These are phyloP conservation scores for Cystofilobasidium bisporidii DNA, from an alignment of 768 basidiomycete genomes.

Conservation along the genomic window DNA sequence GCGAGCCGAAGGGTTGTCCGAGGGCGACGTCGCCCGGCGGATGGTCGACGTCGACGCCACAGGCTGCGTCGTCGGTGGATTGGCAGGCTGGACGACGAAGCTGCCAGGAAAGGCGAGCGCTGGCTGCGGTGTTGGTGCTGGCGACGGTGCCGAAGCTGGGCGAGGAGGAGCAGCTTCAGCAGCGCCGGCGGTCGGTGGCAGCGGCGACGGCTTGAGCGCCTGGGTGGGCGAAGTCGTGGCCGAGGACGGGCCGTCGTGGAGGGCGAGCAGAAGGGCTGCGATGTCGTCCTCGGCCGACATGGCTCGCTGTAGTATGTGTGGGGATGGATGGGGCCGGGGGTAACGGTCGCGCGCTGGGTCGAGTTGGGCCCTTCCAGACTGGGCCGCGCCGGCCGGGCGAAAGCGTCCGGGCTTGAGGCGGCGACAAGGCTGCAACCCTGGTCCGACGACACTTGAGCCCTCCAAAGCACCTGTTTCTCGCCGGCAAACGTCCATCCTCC, in stretches of 20 bases:
- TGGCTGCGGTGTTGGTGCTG: not conserved
- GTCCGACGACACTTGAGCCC: too few relatives aligned
- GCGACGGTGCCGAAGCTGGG: too few relatives aligned
- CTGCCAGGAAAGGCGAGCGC: not conserved
- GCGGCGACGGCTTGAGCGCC: not conserved
- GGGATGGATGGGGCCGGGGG: too few relatives aligned
- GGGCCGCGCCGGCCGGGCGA: too few relatives aligned
- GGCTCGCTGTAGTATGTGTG: not conserved
- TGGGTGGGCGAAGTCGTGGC: not conserved
- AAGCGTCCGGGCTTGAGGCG: too few relatives aligned
- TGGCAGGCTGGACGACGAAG: not conserved
- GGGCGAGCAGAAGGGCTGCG: slow-evolving; percentile 16
- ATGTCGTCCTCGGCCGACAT: slow-evolving; percentile 15
- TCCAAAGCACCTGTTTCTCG: too few relatives aligned
- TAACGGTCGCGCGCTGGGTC: too few relatives aligned
- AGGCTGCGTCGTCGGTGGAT: not conserved
- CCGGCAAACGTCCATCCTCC: not conserved
- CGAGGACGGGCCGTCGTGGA: slow-evolving; percentile 5
- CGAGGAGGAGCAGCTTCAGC: not conserved
- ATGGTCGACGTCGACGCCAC: not conserved
- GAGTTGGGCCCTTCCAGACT: too few relatives aligned
- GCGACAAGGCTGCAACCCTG: too few relatives aligned
- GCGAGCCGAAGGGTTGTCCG: not conserved
- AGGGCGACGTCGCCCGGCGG: not conserved
- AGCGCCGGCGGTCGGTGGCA: not conserved